Evolutionary conservation across 2,329 filamentous ascomycete genomes (phyloP).

Genomic region (Neonectria neomacrospora): DNA sequence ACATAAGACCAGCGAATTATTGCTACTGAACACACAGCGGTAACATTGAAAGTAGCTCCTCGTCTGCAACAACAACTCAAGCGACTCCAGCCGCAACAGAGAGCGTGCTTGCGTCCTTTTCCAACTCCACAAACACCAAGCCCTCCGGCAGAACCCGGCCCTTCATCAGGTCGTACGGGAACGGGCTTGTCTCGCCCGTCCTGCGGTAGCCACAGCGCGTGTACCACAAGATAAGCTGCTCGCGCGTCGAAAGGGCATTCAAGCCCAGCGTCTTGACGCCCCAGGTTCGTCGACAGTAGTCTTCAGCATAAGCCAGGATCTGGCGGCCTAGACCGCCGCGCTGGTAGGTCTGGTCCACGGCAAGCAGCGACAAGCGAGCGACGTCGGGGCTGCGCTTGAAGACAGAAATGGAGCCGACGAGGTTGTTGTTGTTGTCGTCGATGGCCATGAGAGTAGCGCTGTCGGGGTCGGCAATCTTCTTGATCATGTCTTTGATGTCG

Average conservation of each 20-base stretch:
- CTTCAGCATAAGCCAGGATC: constrained; percentile 48
- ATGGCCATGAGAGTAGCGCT: constrained; percentile 47
- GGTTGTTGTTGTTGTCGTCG: constrained; percentile 14
- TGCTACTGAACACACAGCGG: too few species aligned
- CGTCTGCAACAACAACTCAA: not conserved
- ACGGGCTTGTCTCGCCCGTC: constrained; percentile 49
- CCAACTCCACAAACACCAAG: constrained; percentile 50
- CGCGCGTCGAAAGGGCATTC: constrained; percentile 49
- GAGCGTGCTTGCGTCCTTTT: constrained; percentile 42
- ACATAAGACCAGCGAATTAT: too few species aligned
- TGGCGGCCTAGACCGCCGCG: constrained; percentile 48
- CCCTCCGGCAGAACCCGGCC: constrained; percentile 41
- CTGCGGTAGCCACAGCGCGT: constrained; percentile 47
- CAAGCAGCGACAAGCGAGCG: constrained; percentile 50
- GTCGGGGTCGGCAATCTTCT: constrained; percentile 54
- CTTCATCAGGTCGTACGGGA: constrained; percentile 43
- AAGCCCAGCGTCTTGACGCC: constrained; percentile 44
- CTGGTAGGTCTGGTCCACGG: constrained; percentile 48
- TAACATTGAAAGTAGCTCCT: too few species aligned
- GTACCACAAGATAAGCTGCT: constrained; percentile 51
- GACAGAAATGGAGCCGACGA: constrained; percentile 47
- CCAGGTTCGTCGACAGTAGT: constrained; percentile 45
- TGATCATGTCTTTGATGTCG: constrained; percentile 71
- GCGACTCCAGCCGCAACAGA: not conserved
- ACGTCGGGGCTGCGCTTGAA: constrained; percentile 37